Evolutionary conservation across 1,284 basidiomycete genomes (phyloP), one percentile per base, ranked within the genome.

Genomic region (Lentinula novae-zelandiae): DNA sequence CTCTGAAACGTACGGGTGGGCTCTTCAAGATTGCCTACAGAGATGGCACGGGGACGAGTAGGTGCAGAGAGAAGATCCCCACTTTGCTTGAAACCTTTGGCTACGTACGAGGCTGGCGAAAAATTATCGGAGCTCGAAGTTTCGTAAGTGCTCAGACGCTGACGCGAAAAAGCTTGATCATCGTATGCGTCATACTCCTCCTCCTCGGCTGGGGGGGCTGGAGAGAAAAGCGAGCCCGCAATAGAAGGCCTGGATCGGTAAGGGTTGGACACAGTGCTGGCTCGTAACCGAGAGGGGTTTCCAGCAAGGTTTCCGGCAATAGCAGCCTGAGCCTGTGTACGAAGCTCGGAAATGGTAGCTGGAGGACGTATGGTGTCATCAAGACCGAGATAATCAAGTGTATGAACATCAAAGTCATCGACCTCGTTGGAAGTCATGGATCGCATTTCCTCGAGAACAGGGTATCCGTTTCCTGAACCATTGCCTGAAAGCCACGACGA

Each of bases 341-440:
- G 87, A 62, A 94, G 78, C 74, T 94, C 93, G 15, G 90, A 86
- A 64, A 94, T 86, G 55, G 90, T 93, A 9, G 91, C 93, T 3
- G 87, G 85, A 62, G 82, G 83, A 60, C 83, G 81, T 66, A 81
- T 80, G 60, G 76, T 78, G 64, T 93, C 92, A 67, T 95, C 95
- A 66, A 98, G 82, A 51, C 95, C 95, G 57, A 98, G 89, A 72
- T 97, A 97, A 74, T 96, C 95, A 64, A 98, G 83, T 31, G 95
- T 97, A 69, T 94, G 91, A 55, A 95, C 92, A 70, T 95, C 92
- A 72, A 93, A 92, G 61, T 95, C 92, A 63, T 96, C 94, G 20
- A 79, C 82, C n/a, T 92, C 90, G 63, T 84, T 84, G 34, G 90
- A 91, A 53, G 86, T 85, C 56, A 89, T 86, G 48, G 89, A 92